Evolutionary conservation across 306 rosid species (phyloP).

Genomic region (Malus domestica): ASM211411v1 NC_041789.1:30495001-30495500

Average conservation of each 20-base stretch:
- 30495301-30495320: constrained; percentile 24
- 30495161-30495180: constrained; percentile 13
- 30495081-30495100: not conserved
- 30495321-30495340: constrained; percentile 42
- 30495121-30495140: not conserved
- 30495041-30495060: not conserved
- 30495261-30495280: constrained; percentile 44
- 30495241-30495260: constrained; percentile 79
- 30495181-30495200: constrained; percentile 44
- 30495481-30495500: constrained; percentile 79
- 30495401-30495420: constrained; percentile 36
- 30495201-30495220: constrained; percentile 48
- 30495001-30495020: not conserved
- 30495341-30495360: not conserved
- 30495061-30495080: not conserved
- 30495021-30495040: not conserved
- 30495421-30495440: constrained; percentile 62
- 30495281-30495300: constrained; percentile 60
- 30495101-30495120: not conserved
- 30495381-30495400: not conserved
- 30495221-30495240: constrained; percentile 64
- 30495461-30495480: constrained; percentile 92
- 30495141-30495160: not conserved
- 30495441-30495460: constrained; percentile 67
- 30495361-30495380: not conserved